These are phyloP conservation scores for Chrysopogon serrulatus DNA, from an alignment of 176 grass and related monocot species.

Conservation along the genomic window DNA sequence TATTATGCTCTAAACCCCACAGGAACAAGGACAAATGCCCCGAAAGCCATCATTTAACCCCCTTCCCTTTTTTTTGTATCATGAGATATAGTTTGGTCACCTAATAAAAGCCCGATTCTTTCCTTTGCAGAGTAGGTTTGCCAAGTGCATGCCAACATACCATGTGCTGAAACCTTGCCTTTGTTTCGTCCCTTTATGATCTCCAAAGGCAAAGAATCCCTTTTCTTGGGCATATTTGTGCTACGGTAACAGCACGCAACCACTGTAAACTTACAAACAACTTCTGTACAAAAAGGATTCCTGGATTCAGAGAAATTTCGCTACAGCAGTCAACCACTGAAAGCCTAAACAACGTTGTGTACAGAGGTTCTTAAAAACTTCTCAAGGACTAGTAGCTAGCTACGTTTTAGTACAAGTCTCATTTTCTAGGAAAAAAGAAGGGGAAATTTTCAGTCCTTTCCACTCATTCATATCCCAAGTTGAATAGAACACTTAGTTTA, in stretches of 20 bases:
- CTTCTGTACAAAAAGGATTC: neutral
- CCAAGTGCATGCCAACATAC: conserved; percentile 40
- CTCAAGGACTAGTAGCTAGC: neutral
- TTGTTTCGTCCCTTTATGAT: conserved; percentile 41
- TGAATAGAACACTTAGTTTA: neutral
- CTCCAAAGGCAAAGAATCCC: conserved; percentile 48
- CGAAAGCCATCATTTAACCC: conserved; percentile 30
- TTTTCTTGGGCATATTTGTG: conserved; percentile 15
- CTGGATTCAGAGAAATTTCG: neutral
- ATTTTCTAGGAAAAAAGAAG: no score
- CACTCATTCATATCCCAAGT: neutral
- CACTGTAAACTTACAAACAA: conserved; percentile 9
- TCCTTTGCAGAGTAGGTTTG: conserved; percentile 24
- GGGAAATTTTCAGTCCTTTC: no score
- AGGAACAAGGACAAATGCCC: neutral
- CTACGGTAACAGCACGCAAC: neutral
- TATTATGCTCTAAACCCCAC: conserved; percentile 38
- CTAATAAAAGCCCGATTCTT: conserved; percentile 45
- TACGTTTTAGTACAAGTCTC: neutral
- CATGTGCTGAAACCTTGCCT: conserved; percentile 57
- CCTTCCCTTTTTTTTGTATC: neutral
- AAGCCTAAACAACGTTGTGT: conserved; percentile 4
- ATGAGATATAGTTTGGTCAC: neutral
- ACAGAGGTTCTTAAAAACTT: neutral
- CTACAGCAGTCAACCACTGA: neutral